Conservation (phyloP, 2,329 filamentous ascomycete genomes). For the Aspergillus neoniger region DNA sequence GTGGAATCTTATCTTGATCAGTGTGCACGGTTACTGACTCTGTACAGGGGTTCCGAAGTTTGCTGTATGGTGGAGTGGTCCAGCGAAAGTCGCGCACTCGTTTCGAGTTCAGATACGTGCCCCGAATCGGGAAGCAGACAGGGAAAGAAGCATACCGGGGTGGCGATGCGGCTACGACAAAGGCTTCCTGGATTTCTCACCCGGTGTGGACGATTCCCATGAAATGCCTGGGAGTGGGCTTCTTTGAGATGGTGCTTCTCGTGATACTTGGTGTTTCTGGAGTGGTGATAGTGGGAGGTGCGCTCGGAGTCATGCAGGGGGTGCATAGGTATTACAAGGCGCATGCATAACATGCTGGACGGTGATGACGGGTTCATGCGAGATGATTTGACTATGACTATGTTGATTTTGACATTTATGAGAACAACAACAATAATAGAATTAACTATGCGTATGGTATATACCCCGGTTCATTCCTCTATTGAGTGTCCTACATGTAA, state of each 20-base stretch:
- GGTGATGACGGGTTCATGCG: not conserved
- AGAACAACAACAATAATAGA: no score
- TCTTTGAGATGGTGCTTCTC: slow-evolving; percentile 7
- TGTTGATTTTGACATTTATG: not conserved
- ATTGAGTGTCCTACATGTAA: not conserved
- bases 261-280: not conserved
- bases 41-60: slow-evolving; percentile 15
- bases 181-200: not conserved
- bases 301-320: not conserved
- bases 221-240: not conserved
- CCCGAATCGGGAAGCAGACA: slow-evolving; percentile 15
- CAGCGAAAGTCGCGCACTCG: slow-evolving; percentile 33
- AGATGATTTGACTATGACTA: not conserved
- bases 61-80: slow-evolving; percentile 33
- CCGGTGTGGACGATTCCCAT: not conserved
- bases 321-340: not conserved
- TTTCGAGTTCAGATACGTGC: slow-evolving; percentile 40
- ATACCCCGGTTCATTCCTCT: not conserved
- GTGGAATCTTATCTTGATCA: not conserved
- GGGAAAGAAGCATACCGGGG: slow-evolving; percentile 10
- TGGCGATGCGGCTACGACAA: not conserved
- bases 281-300: not conserved
- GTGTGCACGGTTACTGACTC: not conserved
- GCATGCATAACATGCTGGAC: not conserved
- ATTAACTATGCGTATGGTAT: not conserved